Evolutionary conservation across 1,284 basidiomycete genomes (phyloP), one percentile per base, ranked within the genome.

Genomic region (Trichosporon inkin): DNA sequence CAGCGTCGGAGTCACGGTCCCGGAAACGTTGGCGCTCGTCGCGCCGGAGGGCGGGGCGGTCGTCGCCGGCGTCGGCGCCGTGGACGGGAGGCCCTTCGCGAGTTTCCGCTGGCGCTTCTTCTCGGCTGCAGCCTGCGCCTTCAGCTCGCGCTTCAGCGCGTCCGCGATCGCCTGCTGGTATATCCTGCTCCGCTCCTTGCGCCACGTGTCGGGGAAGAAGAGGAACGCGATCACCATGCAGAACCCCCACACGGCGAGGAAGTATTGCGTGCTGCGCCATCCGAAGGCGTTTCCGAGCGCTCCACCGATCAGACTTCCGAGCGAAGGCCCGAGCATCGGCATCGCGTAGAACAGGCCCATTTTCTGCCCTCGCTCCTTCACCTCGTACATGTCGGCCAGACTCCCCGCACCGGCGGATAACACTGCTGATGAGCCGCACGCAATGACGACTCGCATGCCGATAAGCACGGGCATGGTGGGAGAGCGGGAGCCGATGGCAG

Each of bases 261-360:
- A 90, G 82, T 88, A 93, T 73, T 93, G 90, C 0, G 85, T 84
- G 6, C 85, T 84, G 28, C 88, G 83, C 90, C 91, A 93, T 59
- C 81, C 81, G 71, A 87, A 87, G 0, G 80, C 82, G 63, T 86
- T 70, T 0, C 79, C 76, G 2, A 92, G 80, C 1, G 80, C 83
- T 2, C 90, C 91, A 3, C 82, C 82, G 28, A 85, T 72, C 39
- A 92, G 82, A 2, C 89, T 88, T 0, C 88, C 90, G 4, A 91
- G 68, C 2, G 86, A 81, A 8, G 84, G 84, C 0, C 88, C 79
- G 5, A 80, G 62, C 84, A 78, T 68, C 4, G 75, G 76, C 56
- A 76, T 71, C 10, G 73, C 73, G 55, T 76, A 75, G 66, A 71
- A 76, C 1, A 77, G 58, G 10, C 79, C 79, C 61, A 74, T 73